phyloP scores from a whole-genome alignment of 495 filamentous ascomycete species.

The Penicillium tannophilum region DNA sequence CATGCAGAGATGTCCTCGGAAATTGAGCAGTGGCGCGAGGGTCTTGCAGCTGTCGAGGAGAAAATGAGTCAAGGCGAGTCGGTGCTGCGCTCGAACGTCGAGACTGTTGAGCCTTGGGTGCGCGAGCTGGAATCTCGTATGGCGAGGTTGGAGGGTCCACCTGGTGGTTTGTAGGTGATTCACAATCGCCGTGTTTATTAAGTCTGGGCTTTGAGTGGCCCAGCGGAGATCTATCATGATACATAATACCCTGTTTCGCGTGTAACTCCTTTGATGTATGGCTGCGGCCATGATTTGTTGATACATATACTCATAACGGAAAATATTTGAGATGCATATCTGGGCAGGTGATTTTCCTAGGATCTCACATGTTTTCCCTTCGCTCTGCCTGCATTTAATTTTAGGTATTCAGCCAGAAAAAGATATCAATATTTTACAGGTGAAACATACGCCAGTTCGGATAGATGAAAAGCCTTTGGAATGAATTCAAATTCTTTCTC shows the following conservation, averaged over 20 bases:
- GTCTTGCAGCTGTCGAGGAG: constrained; percentile 74
- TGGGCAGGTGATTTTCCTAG: neutral
- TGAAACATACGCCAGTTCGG: no score
- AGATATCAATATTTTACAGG: no score
- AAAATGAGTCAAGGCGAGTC: constrained; percentile 68
- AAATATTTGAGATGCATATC: neutral
- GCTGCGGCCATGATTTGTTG: constrained; percentile 1
- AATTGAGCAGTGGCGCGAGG: constrained; percentile 83
- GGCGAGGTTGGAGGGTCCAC: constrained; percentile 46
- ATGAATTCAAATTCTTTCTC: neutral
- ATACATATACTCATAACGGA: constrained; percentile 7
- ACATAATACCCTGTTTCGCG: constrained; percentile 30
- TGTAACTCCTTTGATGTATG: constrained; percentile 18
- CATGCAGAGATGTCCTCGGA: constrained; percentile 84
- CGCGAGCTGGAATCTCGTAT: constrained; percentile 81
- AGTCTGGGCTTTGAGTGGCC: constrained; percentile 8
- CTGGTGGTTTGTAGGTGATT: constrained; percentile 14
- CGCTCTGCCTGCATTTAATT: neutral
- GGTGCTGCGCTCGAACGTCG: constrained; percentile 74
- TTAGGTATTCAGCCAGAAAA: neutral
- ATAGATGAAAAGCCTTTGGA: neutral
- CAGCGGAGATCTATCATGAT: constrained; percentile 16
- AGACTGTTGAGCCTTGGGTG: constrained; percentile 84
- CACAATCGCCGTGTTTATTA: neutral
- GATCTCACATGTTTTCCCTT: neutral